phyloP scores from a whole-genome alignment of 23 red algal genomes.

The Pyropia yezoensis region DNA sequence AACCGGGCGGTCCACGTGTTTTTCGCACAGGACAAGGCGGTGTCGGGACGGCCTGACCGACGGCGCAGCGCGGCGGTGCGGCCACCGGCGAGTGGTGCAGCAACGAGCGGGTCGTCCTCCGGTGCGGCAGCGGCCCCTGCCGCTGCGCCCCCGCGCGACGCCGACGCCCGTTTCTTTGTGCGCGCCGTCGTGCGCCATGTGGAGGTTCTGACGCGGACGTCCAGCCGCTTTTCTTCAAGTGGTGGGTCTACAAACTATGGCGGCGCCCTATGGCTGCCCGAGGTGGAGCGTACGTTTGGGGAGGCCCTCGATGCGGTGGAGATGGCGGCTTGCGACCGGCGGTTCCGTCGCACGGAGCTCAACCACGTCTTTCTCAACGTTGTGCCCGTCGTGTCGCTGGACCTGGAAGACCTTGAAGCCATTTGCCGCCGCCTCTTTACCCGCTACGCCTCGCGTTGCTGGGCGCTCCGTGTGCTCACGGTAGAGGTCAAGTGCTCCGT shows the following conservation, averaged over 20 bases:
- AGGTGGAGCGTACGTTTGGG: conserved; percentile 89
- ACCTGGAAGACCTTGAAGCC: conserved; percentile 90
- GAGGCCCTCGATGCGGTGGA: conserved; percentile 95
- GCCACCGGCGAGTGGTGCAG: too few species aligned
- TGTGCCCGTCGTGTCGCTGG: conserved; percentile 65
- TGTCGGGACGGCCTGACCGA: too few species aligned
- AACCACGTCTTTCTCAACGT: conserved; percentile 97
- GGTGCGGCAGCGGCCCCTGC: background rate
- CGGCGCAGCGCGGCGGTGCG: too few species aligned
- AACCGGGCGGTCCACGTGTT: conserved; percentile 94
- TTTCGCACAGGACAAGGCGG: conserved; percentile 85
- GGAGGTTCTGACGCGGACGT: conserved; percentile 54
- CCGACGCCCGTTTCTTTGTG: conserved; percentile 96
- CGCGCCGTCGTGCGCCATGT: conserved; percentile 88
- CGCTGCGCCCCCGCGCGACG: conserved; percentile 17
- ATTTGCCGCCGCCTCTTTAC: conserved; percentile 87
- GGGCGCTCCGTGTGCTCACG: conserved; percentile 83
- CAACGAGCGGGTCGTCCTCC: background rate
- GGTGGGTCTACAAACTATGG: conserved; percentile 15
- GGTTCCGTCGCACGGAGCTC: conserved; percentile 85
- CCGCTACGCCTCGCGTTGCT: conserved; percentile 81
- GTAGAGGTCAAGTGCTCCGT: conserved; percentile 82
- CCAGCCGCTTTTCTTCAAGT: too few species aligned
- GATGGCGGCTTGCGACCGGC: conserved; percentile 84
- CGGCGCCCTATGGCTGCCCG: conserved; percentile 73